These are phyloP conservation scores for Astrothelium subdiscretum DNA, from an alignment of 495 filamentous ascomycete genomes.

Conservation along the genomic window DNA sequence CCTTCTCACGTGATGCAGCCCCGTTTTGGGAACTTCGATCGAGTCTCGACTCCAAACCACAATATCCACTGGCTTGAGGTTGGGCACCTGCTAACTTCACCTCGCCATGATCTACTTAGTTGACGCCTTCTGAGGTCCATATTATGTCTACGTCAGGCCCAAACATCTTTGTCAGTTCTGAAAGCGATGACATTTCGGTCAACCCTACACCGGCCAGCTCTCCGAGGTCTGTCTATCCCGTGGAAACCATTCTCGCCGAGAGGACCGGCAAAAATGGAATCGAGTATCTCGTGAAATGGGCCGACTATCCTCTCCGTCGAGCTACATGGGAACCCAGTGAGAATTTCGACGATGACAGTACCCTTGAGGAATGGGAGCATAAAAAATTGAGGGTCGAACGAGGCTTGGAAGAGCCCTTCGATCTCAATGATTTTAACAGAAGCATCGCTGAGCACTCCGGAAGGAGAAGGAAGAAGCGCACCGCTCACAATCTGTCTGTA, in stretches of 20 bases:
- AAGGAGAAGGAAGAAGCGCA: not conserved
- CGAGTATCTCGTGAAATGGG: conserved; percentile 15
- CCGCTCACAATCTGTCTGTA: not conserved
- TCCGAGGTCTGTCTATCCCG: conserved; percentile 2
- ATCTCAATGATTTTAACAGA: conserved; percentile 2
- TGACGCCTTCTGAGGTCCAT: too few relatives aligned
- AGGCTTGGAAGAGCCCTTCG: conserved; percentile 5
- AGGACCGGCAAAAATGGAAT: not conserved
- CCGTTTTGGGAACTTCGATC: not conserved
- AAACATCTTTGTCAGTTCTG: not conserved
- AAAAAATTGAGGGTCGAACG: not conserved
- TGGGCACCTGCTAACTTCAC: not conserved
- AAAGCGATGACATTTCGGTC: not conserved
- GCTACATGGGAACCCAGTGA: conserved; percentile 10
- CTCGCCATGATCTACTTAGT: too few relatives aligned
- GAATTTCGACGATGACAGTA: not conserved
- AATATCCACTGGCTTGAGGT: not conserved
- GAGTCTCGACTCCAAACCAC: not conserved
- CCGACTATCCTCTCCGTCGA: conserved; percentile 3
- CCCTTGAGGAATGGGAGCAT: conserved; percentile 9
- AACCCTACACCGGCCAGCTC: not conserved
- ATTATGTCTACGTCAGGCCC: not conserved
- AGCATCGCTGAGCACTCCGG: not conserved
- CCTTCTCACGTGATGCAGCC: not conserved
- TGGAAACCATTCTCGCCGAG: conserved; percentile 16